Evolutionary conservation across 345 rosid genomes (phyloP), one percentile per base, ranked within the genome.

Genomic region (Gossypium herbaceum): DNA sequence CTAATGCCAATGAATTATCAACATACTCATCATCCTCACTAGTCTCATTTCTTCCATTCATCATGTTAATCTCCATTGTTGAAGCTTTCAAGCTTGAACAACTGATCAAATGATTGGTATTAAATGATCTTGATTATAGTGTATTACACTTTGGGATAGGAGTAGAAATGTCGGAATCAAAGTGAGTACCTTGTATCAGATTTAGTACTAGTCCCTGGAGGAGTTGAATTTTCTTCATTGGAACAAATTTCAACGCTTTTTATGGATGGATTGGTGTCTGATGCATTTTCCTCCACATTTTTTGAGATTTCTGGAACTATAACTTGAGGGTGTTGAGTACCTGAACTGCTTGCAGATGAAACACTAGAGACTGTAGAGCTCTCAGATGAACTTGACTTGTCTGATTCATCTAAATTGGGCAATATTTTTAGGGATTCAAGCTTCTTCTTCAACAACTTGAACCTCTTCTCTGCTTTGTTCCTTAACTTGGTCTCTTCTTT

Each of bases 401-500:
- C 89, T 19, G 86, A 74, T 73, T 82, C 78, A 50, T 81, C 84
- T 44, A 69, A 68, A 73, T 67, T 43, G 15, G 75, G 69, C 9
- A 81, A 80, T 67, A 78, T 68, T 63, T 88, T 85, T 73, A 85
- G 73, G n/a, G 84, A 81, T 45, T 84, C 84, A 48, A 94, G 87
- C 86, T 91, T 92, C 63, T 85, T 90, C 80, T 59, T 82, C 77
- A 92, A 78, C 78, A 82, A 71, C 12, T 81, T 81, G 0, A 90
- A 89, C 76, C 84, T 94, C 79, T 84, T 91, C 72, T 89, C 95
- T 58, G 97, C 93, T 78, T 83, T 90, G 73, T 83, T 81, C 83
- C 87, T 88, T 51, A 86, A 56, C 82, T 83, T 83, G 73, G 79
- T 87, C 89, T 91, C 98, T 82, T 91, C 86, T 78, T 62, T 88